A percentile compares a stretch with the other conserved stretches of the same genome.
Conservation (phyloP, 2,329 filamentous ascomycete species). For the Thelonectria olida region DNA sequence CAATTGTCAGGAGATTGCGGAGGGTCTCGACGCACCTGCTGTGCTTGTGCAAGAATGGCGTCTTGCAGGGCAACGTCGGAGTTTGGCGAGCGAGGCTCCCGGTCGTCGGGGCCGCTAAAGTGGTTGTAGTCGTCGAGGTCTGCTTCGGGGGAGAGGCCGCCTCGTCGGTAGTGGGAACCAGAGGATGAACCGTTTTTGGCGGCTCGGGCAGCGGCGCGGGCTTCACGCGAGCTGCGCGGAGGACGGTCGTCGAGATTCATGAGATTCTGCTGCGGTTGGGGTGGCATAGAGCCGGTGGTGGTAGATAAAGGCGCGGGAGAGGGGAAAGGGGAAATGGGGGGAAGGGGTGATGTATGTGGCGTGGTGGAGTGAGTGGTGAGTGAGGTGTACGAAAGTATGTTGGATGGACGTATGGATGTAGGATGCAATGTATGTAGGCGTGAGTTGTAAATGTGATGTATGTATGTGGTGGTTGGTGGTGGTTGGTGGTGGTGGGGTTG, state of each 20-base stretch:
- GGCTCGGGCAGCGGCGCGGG: conserved; percentile 35
- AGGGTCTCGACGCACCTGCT: conserved; percentile 31
- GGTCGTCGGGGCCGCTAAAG: conserved; percentile 32
- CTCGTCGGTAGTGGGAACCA: conserved; percentile 34
- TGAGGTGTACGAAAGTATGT: neutral
- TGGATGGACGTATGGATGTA: neutral
- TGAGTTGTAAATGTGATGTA: too few species aligned
- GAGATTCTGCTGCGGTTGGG: conserved; percentile 16
- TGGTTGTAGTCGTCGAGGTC: conserved; percentile 37
- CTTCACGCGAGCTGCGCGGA: conserved; percentile 38
- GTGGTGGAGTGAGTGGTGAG: neutral
- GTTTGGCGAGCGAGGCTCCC: conserved; percentile 34
- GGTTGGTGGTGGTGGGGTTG: neutral
- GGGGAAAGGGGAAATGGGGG: neutral
- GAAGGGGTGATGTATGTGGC: neutral
- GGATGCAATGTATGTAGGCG: neutral
- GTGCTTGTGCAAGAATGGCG: conserved; percentile 41
- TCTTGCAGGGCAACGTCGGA: conserved; percentile 42
- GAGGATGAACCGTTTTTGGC: conserved; percentile 30
- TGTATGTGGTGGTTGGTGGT: too few species aligned
- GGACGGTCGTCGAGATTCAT: conserved; percentile 25
- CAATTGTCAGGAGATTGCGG: neutral
- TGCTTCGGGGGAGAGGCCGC: conserved; percentile 31
- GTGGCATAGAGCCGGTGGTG: conserved; percentile 9
- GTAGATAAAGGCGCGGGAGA: too few species aligned